These are phyloP conservation scores for Lichtheimia ornata DNA, from an alignment of 371 early-diverging fungal genomes.

Conservation along the genomic window DNA sequence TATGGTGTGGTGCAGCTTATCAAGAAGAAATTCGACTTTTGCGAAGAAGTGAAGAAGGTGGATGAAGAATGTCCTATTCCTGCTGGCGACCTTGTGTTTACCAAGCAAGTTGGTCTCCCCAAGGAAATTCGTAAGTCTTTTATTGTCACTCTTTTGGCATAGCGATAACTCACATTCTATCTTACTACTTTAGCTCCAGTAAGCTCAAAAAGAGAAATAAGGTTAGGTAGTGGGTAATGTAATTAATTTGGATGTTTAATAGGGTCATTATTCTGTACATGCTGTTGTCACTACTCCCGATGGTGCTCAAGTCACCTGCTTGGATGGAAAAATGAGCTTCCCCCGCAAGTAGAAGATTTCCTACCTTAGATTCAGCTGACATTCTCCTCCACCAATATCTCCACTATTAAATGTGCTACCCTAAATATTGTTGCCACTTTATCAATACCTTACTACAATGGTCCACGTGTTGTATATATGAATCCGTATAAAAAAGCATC, in stretches of 20 bases:
- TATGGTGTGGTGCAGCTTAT: conserved; percentile 43
- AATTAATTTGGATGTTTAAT: background rate
- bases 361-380: background rate
- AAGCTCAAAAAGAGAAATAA: conserved; percentile 2
- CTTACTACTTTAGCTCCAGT: conserved; percentile 15
- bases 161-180: conserved; percentile 1
- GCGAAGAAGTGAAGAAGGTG: conserved; percentile 49
- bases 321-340: conserved; percentile 7
- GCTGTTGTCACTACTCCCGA: conserved; percentile 15
- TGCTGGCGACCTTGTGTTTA: conserved; percentile 42
- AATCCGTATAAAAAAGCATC: too few relatives aligned
- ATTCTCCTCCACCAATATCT: too few relatives aligned
- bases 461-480: too few relatives aligned
- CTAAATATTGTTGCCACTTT: too few relatives aligned
- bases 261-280: conserved; percentile 15
- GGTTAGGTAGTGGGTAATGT: background rate
- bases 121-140: conserved; percentile 51
- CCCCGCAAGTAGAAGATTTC: background rate
- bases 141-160: too few relatives aligned
- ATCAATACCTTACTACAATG: too few relatives aligned
- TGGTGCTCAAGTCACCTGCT: conserved; percentile 14
- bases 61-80: conserved; percentile 60
- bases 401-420: too few relatives aligned
- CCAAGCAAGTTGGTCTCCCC: conserved; percentile 55
- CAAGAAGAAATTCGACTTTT: conserved; percentile 51